Percentiles rank a stretch among this genome's conserved stretches.
Evolutionary conservation across 345 rosid genomes (phyloP).

Genomic region (Eucalyptus camaldulensis): DNA sequence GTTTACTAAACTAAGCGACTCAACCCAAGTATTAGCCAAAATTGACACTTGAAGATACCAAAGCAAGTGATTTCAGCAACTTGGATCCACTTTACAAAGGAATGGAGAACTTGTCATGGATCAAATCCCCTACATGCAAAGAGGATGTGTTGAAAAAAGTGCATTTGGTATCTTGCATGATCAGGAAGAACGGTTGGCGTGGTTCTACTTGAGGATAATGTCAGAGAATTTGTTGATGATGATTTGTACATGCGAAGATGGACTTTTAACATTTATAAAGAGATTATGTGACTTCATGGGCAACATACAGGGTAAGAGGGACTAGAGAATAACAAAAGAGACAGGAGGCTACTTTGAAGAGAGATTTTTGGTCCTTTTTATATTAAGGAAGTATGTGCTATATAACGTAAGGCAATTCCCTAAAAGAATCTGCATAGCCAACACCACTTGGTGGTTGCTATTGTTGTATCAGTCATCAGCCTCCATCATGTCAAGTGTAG

Average conservation of each 20-base stretch:
- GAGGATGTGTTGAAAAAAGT: neutral
- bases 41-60: neutral
- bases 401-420: neutral
- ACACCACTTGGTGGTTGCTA: neutral
- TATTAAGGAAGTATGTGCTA: neutral
- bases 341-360: neutral
- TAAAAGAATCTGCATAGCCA: neutral
- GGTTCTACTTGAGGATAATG: neutral
- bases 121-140: neutral
- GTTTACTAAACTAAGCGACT: neutral
- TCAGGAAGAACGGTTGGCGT: neutral
- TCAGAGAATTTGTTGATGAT: neutral
- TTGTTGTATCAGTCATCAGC: neutral
- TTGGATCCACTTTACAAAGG: neutral
- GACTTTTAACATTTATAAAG: neutral
- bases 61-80: neutral
- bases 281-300: neutral
- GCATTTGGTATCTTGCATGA: neutral
- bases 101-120: neutral
- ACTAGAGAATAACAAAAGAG: neutral
- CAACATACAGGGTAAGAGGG: neutral
- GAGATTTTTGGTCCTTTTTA: neutral
- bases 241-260: neutral
- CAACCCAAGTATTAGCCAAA: neutral
- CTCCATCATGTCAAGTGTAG: neutral